phyloP scores from a whole-genome alignment of 2,329 filamentous ascomycete genomes.

The Cadophora sp. region DNA sequence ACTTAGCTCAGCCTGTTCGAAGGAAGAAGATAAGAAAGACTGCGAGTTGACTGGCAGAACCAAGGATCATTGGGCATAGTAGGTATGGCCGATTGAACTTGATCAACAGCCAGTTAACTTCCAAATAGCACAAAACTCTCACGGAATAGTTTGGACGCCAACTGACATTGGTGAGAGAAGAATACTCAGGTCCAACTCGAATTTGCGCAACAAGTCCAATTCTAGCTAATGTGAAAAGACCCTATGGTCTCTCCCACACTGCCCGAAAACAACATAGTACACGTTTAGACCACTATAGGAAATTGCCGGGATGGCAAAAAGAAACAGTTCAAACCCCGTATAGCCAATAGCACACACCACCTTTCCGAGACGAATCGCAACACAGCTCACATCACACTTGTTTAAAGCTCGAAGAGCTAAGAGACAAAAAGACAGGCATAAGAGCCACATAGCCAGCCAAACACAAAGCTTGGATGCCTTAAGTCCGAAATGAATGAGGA shows the following conservation, averaged over 20 bases:
- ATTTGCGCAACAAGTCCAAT: not conserved
- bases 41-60: too few relatives aligned
- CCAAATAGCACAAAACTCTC: not conserved
- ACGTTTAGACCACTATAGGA: not conserved
- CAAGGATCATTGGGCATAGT: not conserved
- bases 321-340: not conserved
- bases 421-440: not conserved
- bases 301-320: not conserved
- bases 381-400: not conserved
- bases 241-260: not conserved
- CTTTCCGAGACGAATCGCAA: not conserved
- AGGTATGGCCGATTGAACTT: too few relatives aligned
- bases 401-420: not conserved
- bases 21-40: too few relatives aligned
- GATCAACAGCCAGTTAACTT: too few relatives aligned
- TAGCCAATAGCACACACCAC: not conserved
- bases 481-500: conserved; percentile 15
- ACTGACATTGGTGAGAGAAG: not conserved
- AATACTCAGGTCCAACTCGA: not conserved
- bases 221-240: not conserved
- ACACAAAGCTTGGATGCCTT: conserved; percentile 13
- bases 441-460: not conserved
- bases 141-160: not conserved
- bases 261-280: not conserved
- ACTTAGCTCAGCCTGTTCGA: too few relatives aligned